Evolutionary conservation across 192 early-diverging fungal genomes (phyloP), one percentile per base, ranked within the genome.

Genomic region (Piromyces sp.): DNA sequence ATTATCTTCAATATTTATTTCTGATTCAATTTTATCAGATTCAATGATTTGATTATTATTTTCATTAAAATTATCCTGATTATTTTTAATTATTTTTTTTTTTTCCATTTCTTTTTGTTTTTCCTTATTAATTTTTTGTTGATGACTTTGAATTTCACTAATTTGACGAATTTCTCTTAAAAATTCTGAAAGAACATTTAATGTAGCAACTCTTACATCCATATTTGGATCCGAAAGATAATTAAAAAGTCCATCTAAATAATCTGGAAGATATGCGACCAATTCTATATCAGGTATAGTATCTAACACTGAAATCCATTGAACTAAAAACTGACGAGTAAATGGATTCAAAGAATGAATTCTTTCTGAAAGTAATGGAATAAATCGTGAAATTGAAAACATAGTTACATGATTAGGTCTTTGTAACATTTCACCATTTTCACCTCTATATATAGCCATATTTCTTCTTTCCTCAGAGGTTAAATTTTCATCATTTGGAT

Each of bases 241-340:
- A 36, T 90, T 88, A 40, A 99, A 87, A 30, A 98, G 87, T 0
- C 96, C 96, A 84, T 97, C 96, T 36, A 99, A 87, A 83, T 98
- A 99, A 83, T 95, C 94, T 3, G 97, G 98, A 13, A 99, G 84
- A 84, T 94, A 96, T 2, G 91, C 90, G 19, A 98, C 93, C 31
- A 99, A 85, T 81, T 98, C 98, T 29, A 99, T 88, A 36, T 96
- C 97, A 0, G 97, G 98, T 28, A 98, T 93, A 0, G 95, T 94
- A 83, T 97, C 94, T 40, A 99, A 85, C 0, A 97, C 93, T 14
- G 89, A 88, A 58, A 99, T 94, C 95, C 98, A 99, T 79, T 95
- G 94, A 13, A 99, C 95, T 11, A 99, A 89, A 84, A 95, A 99
- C 68, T 95, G 92, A 13, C 98, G 90, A 15, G 95, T 94, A 80